A percentile compares a stretch with the other conserved stretches of the same genome.
Evolutionary conservation across 2,329 filamentous ascomycete genomes (phyloP).

Genomic region (Didymella glomerata): DNA sequence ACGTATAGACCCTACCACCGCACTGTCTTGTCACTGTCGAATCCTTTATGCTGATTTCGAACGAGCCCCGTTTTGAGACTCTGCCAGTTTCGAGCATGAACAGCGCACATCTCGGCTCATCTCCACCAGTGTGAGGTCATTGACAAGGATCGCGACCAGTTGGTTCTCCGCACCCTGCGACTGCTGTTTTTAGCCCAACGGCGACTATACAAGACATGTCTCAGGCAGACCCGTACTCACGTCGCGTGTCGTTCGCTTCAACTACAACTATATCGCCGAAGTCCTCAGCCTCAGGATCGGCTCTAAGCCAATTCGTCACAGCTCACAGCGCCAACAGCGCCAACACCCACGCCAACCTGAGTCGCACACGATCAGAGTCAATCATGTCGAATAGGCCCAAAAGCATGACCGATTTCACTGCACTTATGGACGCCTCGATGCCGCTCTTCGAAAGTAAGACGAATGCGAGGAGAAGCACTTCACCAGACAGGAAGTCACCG

Average conservation of each 20-base stretch:
- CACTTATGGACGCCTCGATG: constrained; percentile 42
- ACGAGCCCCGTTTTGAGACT: constrained; percentile 2
- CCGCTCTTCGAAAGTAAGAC: constrained; percentile 36
- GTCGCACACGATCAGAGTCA: constrained; percentile 15
- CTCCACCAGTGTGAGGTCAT: constrained; percentile 45
- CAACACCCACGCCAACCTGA: constrained; percentile 13
- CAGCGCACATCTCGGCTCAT: constrained; percentile 19
- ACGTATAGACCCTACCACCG: constrained; percentile 22
- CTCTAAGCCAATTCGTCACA: not conserved
- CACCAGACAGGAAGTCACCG: constrained; percentile 36
- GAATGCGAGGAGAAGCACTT: constrained; percentile 32
- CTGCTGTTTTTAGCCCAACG: constrained; percentile 26
- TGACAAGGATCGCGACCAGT: constrained; percentile 44
- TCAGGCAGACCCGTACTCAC: constrained; percentile 9
- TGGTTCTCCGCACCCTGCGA: constrained; percentile 26
- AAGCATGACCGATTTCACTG: constrained; percentile 48
- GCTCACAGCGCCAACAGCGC: not conserved
- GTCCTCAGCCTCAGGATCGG: not conserved
- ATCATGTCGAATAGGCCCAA: constrained; percentile 34
- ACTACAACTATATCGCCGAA: constrained; percentile 10
- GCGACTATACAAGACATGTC: constrained; percentile 20
- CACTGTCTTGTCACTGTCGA: not conserved
- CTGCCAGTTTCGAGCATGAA: constrained; percentile 13
- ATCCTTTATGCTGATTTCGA: constrained; percentile 4
- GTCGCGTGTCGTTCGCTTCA: constrained; percentile 23